These are phyloP conservation scores for Ustilago trichophora DNA, from an alignment of 1,284 basidiomycete genomes.

Conservation along the genomic window DNA sequence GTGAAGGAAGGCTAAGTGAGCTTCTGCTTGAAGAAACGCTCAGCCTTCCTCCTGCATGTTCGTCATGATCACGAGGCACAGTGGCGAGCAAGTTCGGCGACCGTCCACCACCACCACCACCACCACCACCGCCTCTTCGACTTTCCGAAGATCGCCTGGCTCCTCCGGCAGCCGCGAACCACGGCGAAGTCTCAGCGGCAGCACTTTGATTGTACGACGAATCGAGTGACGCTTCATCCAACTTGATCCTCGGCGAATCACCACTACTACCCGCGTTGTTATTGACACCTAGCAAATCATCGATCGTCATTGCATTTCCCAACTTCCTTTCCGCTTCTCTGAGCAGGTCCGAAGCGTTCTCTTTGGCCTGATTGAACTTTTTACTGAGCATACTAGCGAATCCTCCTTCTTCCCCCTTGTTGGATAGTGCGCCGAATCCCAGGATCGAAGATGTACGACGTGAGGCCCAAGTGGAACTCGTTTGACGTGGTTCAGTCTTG, in stretches of 20 bases:
- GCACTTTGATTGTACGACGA: neutral
- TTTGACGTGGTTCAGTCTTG: neutral
- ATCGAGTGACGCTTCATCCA: slow-evolving; percentile 12
- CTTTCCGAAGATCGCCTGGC: neutral
- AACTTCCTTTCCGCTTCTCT: slow-evolving; percentile 35
- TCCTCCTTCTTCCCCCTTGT: neutral
- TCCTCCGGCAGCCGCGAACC: slow-evolving; percentile 26
- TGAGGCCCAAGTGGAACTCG: neutral
- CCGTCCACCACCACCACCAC: too few species aligned
- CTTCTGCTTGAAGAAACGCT: slow-evolving; percentile 6
- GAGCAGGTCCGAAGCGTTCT: slow-evolving; percentile 31
- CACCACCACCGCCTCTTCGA: too few species aligned
- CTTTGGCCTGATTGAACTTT: slow-evolving; percentile 27
- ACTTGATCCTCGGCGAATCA: slow-evolving; percentile 9
- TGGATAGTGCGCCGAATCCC: neutral
- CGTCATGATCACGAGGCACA: too few species aligned
- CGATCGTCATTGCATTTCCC: slow-evolving; percentile 43
- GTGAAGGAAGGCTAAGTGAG: neutral
- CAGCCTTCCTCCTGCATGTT: too few species aligned
- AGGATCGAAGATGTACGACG: slow-evolving; percentile 20
- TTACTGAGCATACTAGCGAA: slow-evolving; percentile 27
- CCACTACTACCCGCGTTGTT: neutral
- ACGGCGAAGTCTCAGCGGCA: slow-evolving; percentile 3
- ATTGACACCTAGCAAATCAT: slow-evolving; percentile 20
- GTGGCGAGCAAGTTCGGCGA: too few species aligned